Percentiles rank a stretch among this genome's conserved stretches.
Evolutionary conservation across 179 eudicot genomes (phyloP).

Genomic region (Heliamphora pulchella): DNA sequence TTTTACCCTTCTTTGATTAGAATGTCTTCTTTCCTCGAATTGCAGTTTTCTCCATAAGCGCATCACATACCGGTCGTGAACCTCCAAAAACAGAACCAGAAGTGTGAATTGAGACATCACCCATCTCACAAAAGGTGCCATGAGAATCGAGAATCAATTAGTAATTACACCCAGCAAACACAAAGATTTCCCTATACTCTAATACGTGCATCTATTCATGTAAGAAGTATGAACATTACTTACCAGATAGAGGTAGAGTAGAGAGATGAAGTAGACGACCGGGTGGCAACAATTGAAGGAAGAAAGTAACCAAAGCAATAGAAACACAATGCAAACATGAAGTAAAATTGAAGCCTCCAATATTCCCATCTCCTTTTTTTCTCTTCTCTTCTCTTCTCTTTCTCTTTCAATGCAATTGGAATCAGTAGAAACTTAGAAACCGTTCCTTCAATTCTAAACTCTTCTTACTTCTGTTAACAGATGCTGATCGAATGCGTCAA

Average conservation of each 20-base stretch:
- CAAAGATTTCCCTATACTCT: too few species aligned
- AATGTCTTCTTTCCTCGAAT: conserved; percentile 52
- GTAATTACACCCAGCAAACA: too few species aligned
- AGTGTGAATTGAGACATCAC: not conserved
- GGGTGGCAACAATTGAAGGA: conserved; percentile 44
- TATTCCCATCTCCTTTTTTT: conserved; percentile 28
- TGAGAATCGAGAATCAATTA: too few species aligned
- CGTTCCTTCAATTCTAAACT: not conserved
- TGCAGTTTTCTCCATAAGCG: conserved; percentile 58
- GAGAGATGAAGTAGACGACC: conserved; percentile 46
- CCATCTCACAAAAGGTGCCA: not conserved
- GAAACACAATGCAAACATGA: conserved; percentile 65
- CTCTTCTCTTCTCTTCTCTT: not conserved
- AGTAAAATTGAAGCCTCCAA: conserved; percentile 67
- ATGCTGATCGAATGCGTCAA: not conserved
- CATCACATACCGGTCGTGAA: conserved; percentile 58
- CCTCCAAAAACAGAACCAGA: conserved; percentile 31
- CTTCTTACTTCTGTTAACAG: not conserved
- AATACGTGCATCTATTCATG: not conserved
- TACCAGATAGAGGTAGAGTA: conserved; percentile 70
- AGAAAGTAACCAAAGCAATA: conserved; percentile 63
- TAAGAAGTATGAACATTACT: conserved; percentile 1
- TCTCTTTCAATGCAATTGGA: not conserved
- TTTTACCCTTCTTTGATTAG: conserved; percentile 65
- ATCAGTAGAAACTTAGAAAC: too few species aligned